Conservation (phyloP, 2,329 filamentous ascomycete species). For the Diplodia intermedia region DNA sequence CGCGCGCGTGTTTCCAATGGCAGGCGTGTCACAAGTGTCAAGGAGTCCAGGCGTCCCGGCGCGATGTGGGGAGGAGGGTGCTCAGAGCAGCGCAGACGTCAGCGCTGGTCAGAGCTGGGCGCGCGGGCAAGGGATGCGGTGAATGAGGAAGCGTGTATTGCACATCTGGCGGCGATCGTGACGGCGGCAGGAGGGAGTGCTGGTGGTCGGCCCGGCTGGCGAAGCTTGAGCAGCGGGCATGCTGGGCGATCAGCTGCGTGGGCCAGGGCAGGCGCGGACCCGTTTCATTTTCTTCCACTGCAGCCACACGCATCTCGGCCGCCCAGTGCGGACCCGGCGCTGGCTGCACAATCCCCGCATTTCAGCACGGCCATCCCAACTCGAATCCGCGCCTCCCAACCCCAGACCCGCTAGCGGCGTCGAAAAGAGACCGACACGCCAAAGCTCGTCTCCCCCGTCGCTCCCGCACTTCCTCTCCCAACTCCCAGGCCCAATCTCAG, state of each 20-base stretch:
- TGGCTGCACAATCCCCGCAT: constrained; percentile 24
- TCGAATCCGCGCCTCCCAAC: constrained; percentile 15
- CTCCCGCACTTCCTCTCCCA: constrained; percentile 11
- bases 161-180: constrained; percentile 26
- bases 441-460: constrained; percentile 21
- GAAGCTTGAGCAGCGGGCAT: constrained; percentile 21
- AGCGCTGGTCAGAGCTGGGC: constrained; percentile 2
- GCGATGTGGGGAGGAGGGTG: background rate
- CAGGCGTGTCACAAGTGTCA: constrained; percentile 23
- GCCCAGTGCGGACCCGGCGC: constrained; percentile 10
- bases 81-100: constrained; percentile 14
- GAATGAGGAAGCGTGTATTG: constrained; percentile 27
- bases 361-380: constrained; percentile 22
- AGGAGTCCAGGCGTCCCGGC: constrained; percentile 11
- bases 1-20: constrained; percentile 15
- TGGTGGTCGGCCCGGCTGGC: constrained; percentile 16
- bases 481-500: constrained; percentile 6
- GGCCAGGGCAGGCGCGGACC: background rate
- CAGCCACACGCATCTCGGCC: constrained; percentile 16
- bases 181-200: constrained; percentile 4
- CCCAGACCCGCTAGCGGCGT: constrained; percentile 18
- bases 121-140: constrained; percentile 18
- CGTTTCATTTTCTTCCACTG: constrained; percentile 15
- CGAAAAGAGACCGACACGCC: constrained; percentile 12
- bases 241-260: background rate